Evolutionary conservation across 2,329 filamentous ascomycete species (phyloP).

Genomic region (Penicillium sp.): DNA sequence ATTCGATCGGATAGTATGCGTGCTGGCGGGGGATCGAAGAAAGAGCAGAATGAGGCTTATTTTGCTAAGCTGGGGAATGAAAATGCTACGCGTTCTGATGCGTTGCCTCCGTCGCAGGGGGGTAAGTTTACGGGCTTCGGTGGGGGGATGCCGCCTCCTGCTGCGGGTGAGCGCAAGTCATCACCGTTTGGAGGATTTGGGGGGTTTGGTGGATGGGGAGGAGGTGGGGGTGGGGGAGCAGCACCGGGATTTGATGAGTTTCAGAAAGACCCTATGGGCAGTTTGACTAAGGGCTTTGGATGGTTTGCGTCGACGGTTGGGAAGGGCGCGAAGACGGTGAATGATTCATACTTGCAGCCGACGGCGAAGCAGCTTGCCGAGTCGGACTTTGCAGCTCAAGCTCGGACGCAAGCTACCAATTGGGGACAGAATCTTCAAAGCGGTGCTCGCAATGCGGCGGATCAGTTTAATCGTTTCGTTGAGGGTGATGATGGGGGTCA

Average conservation of each 20-base stretch:
- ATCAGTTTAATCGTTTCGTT: slow-evolving; percentile 83
- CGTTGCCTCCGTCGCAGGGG: slow-evolving; percentile 82
- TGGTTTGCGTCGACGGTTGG: slow-evolving; percentile 89
- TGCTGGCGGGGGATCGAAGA: slow-evolving; percentile 54
- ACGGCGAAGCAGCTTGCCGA: slow-evolving; percentile 87
- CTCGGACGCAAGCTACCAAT: slow-evolving; percentile 60
- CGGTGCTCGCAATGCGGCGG: slow-evolving; percentile 74
- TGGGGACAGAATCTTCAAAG: slow-evolving; percentile 65
- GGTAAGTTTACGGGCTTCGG: slow-evolving; percentile 94
- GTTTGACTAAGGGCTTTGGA: slow-evolving; percentile 88
- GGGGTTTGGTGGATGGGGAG: slow-evolving; percentile 23
- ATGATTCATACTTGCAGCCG: slow-evolving; percentile 89
- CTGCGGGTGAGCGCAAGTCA: slow-evolving; percentile 34
- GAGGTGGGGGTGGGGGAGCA: slow-evolving; percentile 58
- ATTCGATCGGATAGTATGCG: slow-evolving; percentile 29
- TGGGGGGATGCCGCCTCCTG: slow-evolving; percentile 66
- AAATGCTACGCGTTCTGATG: slow-evolving; percentile 75
- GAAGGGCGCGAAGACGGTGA: slow-evolving; percentile 89
- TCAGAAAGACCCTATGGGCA: slow-evolving; percentile 86
- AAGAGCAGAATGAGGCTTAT: slow-evolving; percentile 79
- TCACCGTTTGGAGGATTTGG: slow-evolving; percentile 28
- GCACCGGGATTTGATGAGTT: slow-evolving; percentile 87
- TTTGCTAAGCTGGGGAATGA: slow-evolving; percentile 83
- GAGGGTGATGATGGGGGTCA: slow-evolving; percentile 66
- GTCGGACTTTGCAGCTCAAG: slow-evolving; percentile 74